Conservation (phyloP, 1,284 basidiomycete species). For the Fistulinella staudtii region DNA sequence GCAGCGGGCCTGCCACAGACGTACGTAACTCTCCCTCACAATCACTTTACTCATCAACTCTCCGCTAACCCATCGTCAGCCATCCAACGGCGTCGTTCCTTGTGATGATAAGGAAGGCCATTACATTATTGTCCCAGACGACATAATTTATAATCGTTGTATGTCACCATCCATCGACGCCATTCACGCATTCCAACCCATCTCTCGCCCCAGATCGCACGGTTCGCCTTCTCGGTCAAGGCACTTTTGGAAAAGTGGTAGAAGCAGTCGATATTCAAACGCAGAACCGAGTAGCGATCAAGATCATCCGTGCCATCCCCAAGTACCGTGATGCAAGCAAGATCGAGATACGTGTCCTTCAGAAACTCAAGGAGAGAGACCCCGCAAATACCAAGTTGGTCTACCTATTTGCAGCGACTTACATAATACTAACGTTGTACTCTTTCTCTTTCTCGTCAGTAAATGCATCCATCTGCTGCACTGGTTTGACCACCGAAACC, state of each 20-base stretch:
- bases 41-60: constrained; percentile 20
- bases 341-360: constrained; percentile 95
- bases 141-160: constrained; percentile 84
- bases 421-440: constrained; percentile 9
- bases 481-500: constrained; percentile 96
- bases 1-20: constrained; percentile 59
- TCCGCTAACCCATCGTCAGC: constrained; percentile 37
- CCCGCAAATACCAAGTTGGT: constrained; percentile 86
- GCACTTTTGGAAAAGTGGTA: constrained; percentile 99
- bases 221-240: constrained; percentile 88
- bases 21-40: constrained; percentile 40
- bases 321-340: constrained; percentile 99
- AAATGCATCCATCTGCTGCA: constrained; percentile 97
- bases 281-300: constrained; percentile 88
- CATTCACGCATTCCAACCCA: constrained; percentile 18
- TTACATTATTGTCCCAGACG: constrained; percentile 88
- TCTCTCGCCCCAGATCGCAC: constrained; percentile 68
- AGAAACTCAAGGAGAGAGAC: constrained; percentile 89
- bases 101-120: constrained; percentile 96
- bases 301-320: constrained; percentile 95
- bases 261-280: constrained; percentile 84
- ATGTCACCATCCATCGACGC: constrained; percentile 30
- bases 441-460: constrained; percentile 53
- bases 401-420: constrained; percentile 7
- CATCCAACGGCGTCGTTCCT: constrained; percentile 55